A percentile compares a stretch with the other conserved stretches of the same genome.
These are phyloP conservation scores for Alternaria viburni DNA, from an alignment of 2,329 filamentous ascomycete genomes.

Conservation along the genomic window DNA sequence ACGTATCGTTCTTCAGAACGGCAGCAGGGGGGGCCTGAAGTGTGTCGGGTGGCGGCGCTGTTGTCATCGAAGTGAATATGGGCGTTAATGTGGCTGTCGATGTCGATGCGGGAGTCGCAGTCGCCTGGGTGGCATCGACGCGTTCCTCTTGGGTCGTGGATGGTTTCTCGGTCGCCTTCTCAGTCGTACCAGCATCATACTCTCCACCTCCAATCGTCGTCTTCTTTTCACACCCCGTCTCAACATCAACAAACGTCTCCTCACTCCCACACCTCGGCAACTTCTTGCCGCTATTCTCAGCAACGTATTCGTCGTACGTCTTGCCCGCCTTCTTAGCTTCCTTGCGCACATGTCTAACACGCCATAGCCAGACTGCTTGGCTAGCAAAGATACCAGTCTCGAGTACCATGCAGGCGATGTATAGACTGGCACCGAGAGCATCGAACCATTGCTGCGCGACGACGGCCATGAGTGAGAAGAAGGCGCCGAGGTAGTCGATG, in stretches of 20 bases:
- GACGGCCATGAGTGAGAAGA: constrained; percentile 69
- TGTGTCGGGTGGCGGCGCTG: neutral
- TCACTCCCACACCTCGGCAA: constrained; percentile 26
- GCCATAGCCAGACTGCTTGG: constrained; percentile 65
- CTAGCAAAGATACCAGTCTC: constrained; percentile 67
- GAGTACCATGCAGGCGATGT: constrained; percentile 64
- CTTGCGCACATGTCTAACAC: constrained; percentile 60
- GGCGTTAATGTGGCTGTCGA: neutral
- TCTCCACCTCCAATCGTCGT: neutral
- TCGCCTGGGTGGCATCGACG: neutral
- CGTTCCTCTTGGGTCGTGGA: neutral
- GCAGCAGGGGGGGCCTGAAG: neutral
- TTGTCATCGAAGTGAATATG: neutral
- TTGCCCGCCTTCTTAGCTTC: constrained; percentile 60
- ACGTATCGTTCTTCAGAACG: neutral
- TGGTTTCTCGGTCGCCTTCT: neutral
- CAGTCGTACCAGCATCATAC: neutral
- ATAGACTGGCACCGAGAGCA: constrained; percentile 64
- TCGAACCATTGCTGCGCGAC: constrained; percentile 68
- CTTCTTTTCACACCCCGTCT: constrained; percentile 19
- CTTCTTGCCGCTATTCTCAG: constrained; percentile 31
- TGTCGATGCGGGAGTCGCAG: neutral
- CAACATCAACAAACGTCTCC: constrained; percentile 36
- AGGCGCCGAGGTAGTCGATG: constrained; percentile 66
- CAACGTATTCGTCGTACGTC: constrained; percentile 62